Evolutionary conservation across 345 rosid species (phyloP).

Genomic region (Eutrema heterophyllum): DNA sequence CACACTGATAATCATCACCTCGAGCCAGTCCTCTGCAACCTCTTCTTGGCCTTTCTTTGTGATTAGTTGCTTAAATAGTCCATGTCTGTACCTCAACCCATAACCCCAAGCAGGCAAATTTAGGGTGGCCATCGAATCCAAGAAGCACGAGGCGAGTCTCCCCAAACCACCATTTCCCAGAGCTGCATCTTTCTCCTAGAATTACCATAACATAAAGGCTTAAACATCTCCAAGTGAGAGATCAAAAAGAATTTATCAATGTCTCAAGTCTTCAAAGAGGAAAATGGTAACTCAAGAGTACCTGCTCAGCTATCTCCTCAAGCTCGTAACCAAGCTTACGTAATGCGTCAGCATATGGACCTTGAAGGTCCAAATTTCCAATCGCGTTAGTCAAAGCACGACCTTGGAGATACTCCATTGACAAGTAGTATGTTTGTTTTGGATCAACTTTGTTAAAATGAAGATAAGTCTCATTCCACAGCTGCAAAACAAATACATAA

Average conservation of each 20-base stretch:
- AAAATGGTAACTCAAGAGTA: conserved; percentile 16
- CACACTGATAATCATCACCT: conserved; percentile 40
- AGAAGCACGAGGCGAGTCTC: conserved; percentile 93
- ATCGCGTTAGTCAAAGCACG: conserved; percentile 85
- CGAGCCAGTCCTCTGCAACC: conserved; percentile 98
- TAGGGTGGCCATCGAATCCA: conserved; percentile 94
- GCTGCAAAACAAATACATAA: conserved; percentile 43
- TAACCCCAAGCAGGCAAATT: conserved; percentile 99
- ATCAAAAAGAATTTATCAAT: neutral
- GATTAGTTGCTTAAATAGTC: conserved; percentile 82
- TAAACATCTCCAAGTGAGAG: conserved; percentile 11
- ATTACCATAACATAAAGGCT: conserved; percentile 5
- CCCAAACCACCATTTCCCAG: conserved; percentile 99
- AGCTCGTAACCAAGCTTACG: conserved; percentile 72
- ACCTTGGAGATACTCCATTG: conserved; percentile 99
- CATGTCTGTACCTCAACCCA: conserved; percentile 91
- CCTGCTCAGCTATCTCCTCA: conserved; percentile 91
- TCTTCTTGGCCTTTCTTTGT: conserved; percentile 92
- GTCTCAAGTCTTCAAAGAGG: neutral
- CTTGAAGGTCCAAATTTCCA: conserved; percentile 66
- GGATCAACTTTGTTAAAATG: conserved; percentile 81
- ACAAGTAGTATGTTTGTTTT: conserved; percentile 88
- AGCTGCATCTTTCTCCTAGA: conserved; percentile 97
- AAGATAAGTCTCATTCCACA: conserved; percentile 84
- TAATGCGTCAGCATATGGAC: conserved; percentile 80